Conservation (phyloP, 371 early-diverging fungal species). For the Chytridiales sp. region DNA sequence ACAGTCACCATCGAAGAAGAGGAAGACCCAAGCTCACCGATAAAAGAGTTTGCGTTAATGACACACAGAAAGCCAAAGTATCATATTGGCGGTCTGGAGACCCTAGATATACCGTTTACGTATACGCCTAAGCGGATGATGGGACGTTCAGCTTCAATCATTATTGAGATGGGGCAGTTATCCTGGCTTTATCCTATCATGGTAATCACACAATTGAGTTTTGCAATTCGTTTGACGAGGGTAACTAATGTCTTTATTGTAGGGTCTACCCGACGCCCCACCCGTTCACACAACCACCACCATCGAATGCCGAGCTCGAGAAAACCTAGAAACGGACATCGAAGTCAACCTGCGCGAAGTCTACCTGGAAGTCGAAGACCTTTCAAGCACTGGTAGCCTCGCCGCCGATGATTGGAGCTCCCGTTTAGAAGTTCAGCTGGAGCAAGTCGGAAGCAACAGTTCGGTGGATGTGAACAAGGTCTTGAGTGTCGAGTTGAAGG, state of each 20-base stretch:
- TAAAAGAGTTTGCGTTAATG: slow-evolving; percentile 30
- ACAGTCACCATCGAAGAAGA: slow-evolving; percentile 29
- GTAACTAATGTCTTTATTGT: not conserved
- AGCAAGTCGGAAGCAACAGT: not conserved
- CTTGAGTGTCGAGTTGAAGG: slow-evolving; percentile 10
- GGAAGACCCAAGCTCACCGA: not conserved
- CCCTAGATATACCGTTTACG: slow-evolving; percentile 38
- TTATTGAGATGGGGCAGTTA: slow-evolving; percentile 36
- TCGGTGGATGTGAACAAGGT: not conserved
- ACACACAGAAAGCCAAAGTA: slow-evolving; percentile 21
- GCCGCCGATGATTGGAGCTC: slow-evolving; percentile 8
- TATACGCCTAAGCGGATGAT: slow-evolving; percentile 38
- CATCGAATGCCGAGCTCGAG: slow-evolving; percentile 34
- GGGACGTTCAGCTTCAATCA: slow-evolving; percentile 24
- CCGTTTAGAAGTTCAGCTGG: slow-evolving; percentile 5
- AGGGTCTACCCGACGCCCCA: slow-evolving; percentile 38
- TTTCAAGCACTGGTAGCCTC: not conserved
- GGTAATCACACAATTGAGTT: slow-evolving; percentile 27
- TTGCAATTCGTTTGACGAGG: no score
- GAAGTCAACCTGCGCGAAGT: slow-evolving; percentile 21
- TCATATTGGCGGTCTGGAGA: slow-evolving; percentile 33
- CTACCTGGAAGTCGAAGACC: slow-evolving; percentile 21
- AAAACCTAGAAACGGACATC: slow-evolving; percentile 19
- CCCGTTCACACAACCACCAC: slow-evolving; percentile 6
- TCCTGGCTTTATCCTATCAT: slow-evolving; percentile 44